Base-by-base conservation (phyloP, 345 rosid species). In the Diplotaxis tenuifolia region DNA sequence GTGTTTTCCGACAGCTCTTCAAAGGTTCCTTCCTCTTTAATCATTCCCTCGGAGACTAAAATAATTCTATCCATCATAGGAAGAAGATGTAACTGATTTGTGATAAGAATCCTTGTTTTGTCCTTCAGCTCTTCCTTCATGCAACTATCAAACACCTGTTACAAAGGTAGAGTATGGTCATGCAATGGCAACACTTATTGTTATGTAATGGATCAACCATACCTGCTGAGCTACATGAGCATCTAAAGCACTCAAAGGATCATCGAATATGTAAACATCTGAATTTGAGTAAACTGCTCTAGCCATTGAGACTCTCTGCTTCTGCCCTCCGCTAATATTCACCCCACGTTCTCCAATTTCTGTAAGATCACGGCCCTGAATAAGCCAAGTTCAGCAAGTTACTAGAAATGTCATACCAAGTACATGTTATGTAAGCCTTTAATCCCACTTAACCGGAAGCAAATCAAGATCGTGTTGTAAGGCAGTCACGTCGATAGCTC, bases 301-400 rank as follows among this genome's bases (percentile, higher is more conserved):
- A 42, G 99, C 99, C 96, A 95, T 87, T 49, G 99, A 92, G 71
- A 95, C 89, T 83, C 99, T 92, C 81, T 92, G 99, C 83, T 95
- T 95, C 64, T 95, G 99, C 72, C 99, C 99, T 65, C 99, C 99
- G 70, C 99, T 95, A 20, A 95, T 88, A 81, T 95, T 95, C 59
- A 95, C 99, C 68, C 99, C 99, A 81, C 99, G 90, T 81, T 95
- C 99, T 71, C 97, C 99, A 76, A 95, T 95, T 86, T 95, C 99
- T 0, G 97, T 84, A 65, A 87, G 82, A 86, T 95, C 99, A 73
- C 84, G 88, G 28, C 90, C 96, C 99, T 95, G 80, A 64, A 69
- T 65, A 75, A 29, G 58, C 9, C 5, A 21, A 49, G 21, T 10
- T 34, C 50, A 70, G 36, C 14, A 55, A 64, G 62, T 79, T 70